Base-by-base conservation (phyloP, 306 rosid species). In the Cicer yamashitae region DNA sequence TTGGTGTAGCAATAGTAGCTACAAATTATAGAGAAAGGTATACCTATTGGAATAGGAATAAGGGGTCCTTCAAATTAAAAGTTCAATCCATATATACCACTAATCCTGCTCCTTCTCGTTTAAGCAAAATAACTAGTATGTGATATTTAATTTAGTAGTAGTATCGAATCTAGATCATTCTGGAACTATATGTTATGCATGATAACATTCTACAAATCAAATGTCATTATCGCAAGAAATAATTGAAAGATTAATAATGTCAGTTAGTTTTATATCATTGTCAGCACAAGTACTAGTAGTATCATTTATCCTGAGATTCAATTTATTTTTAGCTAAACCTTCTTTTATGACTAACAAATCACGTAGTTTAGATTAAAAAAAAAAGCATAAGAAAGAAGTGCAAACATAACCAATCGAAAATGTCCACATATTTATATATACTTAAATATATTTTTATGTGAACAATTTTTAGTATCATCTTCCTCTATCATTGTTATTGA, bases 151-250 rank as follows among this genome's bases (percentile, higher is more conserved):
- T 43, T 47, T 14, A 47, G 52, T 47, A 14, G 52, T 56, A 25
- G 7, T 20, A 14, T 40, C 34, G 50, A 62, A 62, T 62, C 47
- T 41, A 10, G 71, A 77, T 69, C 43, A 58, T 69, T 58, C 66
- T 61, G 6, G 58, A 77, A 77, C 64, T 77, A 67, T 51, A 78
- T 78, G 54, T 64, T 51, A 78, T 78, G 54, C 69, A n/a, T 40
- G 6, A 41, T 14, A 73, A 66, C 65, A 76, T 38, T 17, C 10
- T 3, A 3, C 10, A 45, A 43, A 37, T 30, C 11, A 25, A 22
- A 58, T 38, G 20, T 62, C 68, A 62, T 38, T 37, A 20, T 20
- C 43, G 34, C 10, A 39, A 5, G 52, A 75, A 79, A 66, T 22
- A 13, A 47, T 50, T 60, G 13, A 60, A 48, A 69, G 2, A 60